Evolutionary conservation across 1,139 yeast genomes (phyloP), one percentile per base, ranked within the genome.

Genomic region (Zygoascus hellenicus): DNA sequence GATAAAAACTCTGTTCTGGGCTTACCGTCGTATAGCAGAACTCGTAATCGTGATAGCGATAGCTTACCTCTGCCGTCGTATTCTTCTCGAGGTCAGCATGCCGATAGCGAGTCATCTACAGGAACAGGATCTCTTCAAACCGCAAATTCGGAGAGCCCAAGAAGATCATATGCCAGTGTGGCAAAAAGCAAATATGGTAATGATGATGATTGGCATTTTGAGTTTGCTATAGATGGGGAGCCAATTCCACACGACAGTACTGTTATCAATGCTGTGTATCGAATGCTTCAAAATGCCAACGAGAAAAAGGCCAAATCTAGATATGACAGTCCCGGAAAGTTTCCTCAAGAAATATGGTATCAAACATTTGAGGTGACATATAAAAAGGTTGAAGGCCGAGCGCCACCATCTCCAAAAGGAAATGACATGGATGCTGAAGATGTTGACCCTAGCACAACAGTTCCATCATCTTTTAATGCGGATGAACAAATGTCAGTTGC

Each of bases 261-360:
- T 0, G 75, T 90, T 2, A 84, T 81, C 64, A 95, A 95, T 3
- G 95, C 92, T 0, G 70, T 87, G 7, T 82, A 80, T 61, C 74
- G 79, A 46, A 69, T 78, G 11, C 63, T 75, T 15, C 78, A 77
- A 58, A 34, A 49, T 13, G 45, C 46, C 28, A 48, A 47, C 13
- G 45, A 46, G 22, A 46, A 45, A 37, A 44, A 38, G 36, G 17
- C 32, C 7, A 50, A 51, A 6, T 41, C 32, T 9, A 38, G 14
- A 6, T 32, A 36, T 10, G 9, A 26, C 13, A 33, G 28, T 9
- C 35, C 19, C 5, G 30, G 53, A 19, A 42, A 48, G n/a, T 76
- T 81, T 47, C 70, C 83, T 0, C 60, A 67, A 5, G 68, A 62
- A 43, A 69, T 84, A 28, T 85, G 94, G 92, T 60, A 71, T 5